Conservation (phyloP, 192 early-diverging fungal species). For the Fimicolochytrium jonesii region DNA sequence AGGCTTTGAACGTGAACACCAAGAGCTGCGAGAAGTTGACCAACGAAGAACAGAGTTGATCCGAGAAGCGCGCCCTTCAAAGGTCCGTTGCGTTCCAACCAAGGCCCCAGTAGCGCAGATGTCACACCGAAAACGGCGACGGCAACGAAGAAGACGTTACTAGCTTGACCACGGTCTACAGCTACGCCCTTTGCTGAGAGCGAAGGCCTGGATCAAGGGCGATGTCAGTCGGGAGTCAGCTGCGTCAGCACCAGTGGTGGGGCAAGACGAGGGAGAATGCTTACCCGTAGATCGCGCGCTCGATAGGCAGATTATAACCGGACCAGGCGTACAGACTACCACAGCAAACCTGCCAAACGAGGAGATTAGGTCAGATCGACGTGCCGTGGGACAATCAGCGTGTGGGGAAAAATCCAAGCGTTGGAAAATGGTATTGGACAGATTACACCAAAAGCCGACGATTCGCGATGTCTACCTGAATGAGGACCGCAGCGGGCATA, state of each 20-base stretch:
- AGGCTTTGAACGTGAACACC: constrained; percentile 43
- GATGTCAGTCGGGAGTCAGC: no score
- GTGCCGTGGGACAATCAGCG: background rate
- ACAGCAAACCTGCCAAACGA: constrained; percentile 41
- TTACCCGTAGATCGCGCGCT: constrained; percentile 48
- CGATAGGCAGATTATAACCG: constrained; percentile 71
- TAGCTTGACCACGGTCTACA: constrained; percentile 43
- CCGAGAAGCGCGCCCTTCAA: constrained; percentile 62
- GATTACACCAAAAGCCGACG: background rate
- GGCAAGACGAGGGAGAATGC: no score
- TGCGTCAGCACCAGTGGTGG: no score
- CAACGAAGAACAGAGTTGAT: constrained; percentile 60
- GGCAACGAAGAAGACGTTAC: constrained; percentile 72
- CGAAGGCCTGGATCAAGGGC: no score
- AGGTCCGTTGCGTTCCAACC: constrained; percentile 74
- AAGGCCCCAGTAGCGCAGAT: constrained; percentile 70
- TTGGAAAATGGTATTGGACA: background rate
- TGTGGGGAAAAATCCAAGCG: background rate
- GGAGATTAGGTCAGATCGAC: background rate
- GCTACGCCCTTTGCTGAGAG: constrained; percentile 10
- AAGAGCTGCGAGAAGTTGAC: constrained; percentile 63
- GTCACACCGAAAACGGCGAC: constrained; percentile 69
- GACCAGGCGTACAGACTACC: constrained; percentile 77
- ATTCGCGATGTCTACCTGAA: constrained; percentile 45
- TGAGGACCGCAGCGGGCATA: constrained; percentile 64